Base-by-base conservation (phyloP, 225 moss, liverwort and hornwort genomes). In the Physcomitrium patens region DNA sequence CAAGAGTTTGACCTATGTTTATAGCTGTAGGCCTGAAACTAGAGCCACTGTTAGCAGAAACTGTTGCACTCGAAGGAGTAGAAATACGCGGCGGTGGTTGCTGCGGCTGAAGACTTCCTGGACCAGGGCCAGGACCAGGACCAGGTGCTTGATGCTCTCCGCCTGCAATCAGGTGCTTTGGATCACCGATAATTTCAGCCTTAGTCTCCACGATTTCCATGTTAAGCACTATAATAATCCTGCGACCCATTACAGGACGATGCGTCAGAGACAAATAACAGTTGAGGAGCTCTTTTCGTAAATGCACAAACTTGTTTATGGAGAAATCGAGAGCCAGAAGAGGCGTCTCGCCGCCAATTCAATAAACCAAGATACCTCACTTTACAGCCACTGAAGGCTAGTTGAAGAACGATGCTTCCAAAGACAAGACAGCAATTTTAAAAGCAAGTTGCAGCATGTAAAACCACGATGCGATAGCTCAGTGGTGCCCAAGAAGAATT, bases 141-240 rank as follows among this genome's bases (percentile, higher is more conserved):
- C 73, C 78, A 61, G 84, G 67, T 69, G 83, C 17, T 65, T 78
- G 83, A 68, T 83, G 90, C 71, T 91, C 94, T 72, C 81, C 76
- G n/a, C 75, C 79, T 76, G 83, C 76, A 60, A 78, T 83, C 60
- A 92, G 69, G 22, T 82, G 88, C 70, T 86, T 82, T 0, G 95
- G 99, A 74, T 99, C 93, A 41, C 99, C 99, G 20, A 95, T 80
- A n/a, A 93, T 90, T 48, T 95, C 99, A 18, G 90, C 90, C 31
- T 82, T 77, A 7, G 87, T 73, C 74, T 90, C 89, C 79, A 92
- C 79, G 54, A 99, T 82, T 52, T 90, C 91, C 99, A 99, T 99
- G 72, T 95, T 99, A 23, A 99, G 78, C 55, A 99, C 94, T 70
- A 99, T 99, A 41, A 99, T 99, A 44, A 99, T 99, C 68, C 94